Conservation (phyloP, 164 flowering plant species). For the Tetrastigma voinierianum region DNA sequence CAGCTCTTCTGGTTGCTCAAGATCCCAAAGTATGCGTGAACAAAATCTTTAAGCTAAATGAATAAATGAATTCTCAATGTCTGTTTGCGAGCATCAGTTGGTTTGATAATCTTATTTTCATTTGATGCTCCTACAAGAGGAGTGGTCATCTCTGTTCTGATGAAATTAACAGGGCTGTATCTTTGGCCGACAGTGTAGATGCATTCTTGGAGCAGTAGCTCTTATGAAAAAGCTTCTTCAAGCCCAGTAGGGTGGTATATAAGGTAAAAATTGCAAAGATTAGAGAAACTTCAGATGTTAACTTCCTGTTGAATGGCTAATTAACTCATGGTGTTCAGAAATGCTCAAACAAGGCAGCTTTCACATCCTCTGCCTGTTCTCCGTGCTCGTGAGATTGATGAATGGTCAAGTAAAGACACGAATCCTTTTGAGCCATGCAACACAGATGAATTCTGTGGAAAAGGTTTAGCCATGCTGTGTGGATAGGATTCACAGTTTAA, state of each 20-base stretch:
- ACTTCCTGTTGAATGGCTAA: slow-evolving; percentile 8
- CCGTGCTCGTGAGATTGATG: slow-evolving; percentile 95
- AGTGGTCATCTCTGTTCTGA: slow-evolving; percentile 92
- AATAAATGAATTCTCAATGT: background rate
- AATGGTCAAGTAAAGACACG: slow-evolving; percentile 86
- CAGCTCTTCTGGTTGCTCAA: slow-evolving; percentile 96
- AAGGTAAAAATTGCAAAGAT: slow-evolving; percentile 40
- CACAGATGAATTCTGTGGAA: slow-evolving; percentile 20
- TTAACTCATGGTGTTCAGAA: slow-evolving; percentile 41
- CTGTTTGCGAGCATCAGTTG: background rate
- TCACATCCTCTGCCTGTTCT: slow-evolving; percentile 96
- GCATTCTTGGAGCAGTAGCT: slow-evolving; percentile 97
- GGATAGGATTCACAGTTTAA: background rate
- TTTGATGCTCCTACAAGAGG: slow-evolving; percentile 65
- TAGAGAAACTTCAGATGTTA: background rate
- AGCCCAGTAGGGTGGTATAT: slow-evolving; percentile 95
- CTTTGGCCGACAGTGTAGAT: slow-evolving; percentile 91
- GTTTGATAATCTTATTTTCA: slow-evolving; percentile 12
- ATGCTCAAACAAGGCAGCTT: slow-evolving; percentile 95
- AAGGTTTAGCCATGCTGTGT: slow-evolving; percentile 21
- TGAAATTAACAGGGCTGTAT: slow-evolving; percentile 97
- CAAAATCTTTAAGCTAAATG: background rate
- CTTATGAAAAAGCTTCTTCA: slow-evolving; percentile 94
- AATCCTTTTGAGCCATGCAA: slow-evolving; percentile 59
- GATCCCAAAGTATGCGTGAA: slow-evolving; percentile 76